These are phyloP conservation scores for Skeletonema costatum DNA, from an alignment of 108 stramenopile species.

Conservation along the genomic window DNA sequence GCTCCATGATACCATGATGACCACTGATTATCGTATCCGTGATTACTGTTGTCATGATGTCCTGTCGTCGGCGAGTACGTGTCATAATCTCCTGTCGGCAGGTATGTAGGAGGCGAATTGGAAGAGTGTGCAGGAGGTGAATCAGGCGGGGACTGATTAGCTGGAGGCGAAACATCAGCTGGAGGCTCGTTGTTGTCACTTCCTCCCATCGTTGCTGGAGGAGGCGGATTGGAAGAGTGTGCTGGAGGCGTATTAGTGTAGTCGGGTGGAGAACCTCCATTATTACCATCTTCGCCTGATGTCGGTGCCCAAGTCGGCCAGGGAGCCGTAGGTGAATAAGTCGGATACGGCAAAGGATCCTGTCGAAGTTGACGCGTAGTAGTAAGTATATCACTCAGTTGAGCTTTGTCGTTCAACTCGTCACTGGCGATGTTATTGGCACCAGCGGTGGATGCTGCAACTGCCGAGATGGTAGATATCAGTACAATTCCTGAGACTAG, in stretches of 20 bases:
- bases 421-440: neutral
- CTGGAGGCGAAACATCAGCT: neutral
- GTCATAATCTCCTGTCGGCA: neutral
- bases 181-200: neutral
- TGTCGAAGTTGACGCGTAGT: neutral
- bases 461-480: neutral
- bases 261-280: neutral
- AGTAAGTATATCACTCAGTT: neutral
- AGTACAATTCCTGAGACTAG: neutral
- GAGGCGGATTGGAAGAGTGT: too few relatives aligned
- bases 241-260: too few relatives aligned
- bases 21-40: neutral
- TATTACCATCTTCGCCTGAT: neutral
- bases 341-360: neutral
- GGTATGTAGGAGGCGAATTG: neutral
- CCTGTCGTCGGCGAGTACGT: too few relatives aligned
- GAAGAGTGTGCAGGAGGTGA: neutral
- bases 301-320: conserved; percentile 1
- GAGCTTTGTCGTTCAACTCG: neutral
- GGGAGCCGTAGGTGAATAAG: neutral
- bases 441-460: neutral
- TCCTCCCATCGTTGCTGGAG: neutral
- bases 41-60: neutral
- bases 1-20: neutral
- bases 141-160: too few relatives aligned